Evolutionary conservation across 495 filamentous ascomycete species (phyloP).

Genomic region (Penicillium riverlandense): DNA sequence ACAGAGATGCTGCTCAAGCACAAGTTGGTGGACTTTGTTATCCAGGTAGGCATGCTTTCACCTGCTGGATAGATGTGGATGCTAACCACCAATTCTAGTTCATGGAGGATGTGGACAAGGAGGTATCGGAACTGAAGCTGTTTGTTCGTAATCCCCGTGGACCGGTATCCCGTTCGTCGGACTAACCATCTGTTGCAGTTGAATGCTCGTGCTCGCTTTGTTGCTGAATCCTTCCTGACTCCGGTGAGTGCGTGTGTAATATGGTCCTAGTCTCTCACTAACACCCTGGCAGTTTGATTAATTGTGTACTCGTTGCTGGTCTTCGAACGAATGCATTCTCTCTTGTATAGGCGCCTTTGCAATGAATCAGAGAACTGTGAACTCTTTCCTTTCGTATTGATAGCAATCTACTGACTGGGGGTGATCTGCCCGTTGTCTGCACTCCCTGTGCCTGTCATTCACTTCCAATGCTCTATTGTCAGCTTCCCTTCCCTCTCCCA

Average conservation of each 20-base stretch:
- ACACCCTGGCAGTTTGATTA: conserved; percentile 32
- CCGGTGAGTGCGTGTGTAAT: conserved; percentile 53
- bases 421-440: no score
- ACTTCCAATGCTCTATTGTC: no score
- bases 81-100: neutral
- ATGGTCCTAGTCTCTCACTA: neutral
- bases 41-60: conserved; percentile 55
- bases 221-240: conserved; percentile 95
- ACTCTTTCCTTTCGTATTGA: no score
- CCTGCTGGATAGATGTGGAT: neutral
- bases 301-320: conserved; percentile 11
- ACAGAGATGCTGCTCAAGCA: conserved; percentile 98
- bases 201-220: conserved; percentile 95
- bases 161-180: conserved; percentile 7
- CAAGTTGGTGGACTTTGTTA: conserved; percentile 97
- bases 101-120: conserved; percentile 99
- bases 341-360: neutral
- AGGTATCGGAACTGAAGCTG: conserved; percentile 99
- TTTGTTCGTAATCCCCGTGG: conserved; percentile 62
- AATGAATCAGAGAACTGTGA: no score
- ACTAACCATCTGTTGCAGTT: conserved; percentile 48
- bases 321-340: conserved; percentile 10
- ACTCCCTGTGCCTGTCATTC: no score
- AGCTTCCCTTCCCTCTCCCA: no score
- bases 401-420: no score